Conservation (phyloP, 2,329 filamentous ascomycete species). For the Lachnellula subtilissima region DNA sequence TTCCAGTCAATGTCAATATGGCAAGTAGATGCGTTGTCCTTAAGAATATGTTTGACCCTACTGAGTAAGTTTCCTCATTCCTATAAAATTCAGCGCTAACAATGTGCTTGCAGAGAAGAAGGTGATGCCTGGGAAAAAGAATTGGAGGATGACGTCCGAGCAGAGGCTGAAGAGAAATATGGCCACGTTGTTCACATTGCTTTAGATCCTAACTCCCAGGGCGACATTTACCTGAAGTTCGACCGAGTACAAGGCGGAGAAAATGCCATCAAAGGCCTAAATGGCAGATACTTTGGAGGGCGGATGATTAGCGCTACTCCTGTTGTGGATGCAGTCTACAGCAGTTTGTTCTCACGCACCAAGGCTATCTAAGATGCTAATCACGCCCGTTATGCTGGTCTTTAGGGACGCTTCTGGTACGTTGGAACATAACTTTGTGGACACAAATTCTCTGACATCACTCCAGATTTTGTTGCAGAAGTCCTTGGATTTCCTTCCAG, state of each 20-base stretch:
- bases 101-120: constrained; percentile 60
- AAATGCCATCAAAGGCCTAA: constrained; percentile 96
- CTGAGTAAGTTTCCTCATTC: constrained; percentile 62
- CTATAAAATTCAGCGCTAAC: constrained; percentile 31
- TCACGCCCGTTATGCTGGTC: constrained; percentile 19
- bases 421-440: neutral
- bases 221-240: constrained; percentile 98
- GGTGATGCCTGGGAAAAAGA: constrained; percentile 88
- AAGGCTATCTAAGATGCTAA: constrained; percentile 64
- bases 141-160: constrained; percentile 86
- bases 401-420: constrained; percentile 28
- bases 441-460: neutral
- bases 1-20: constrained; percentile 84
- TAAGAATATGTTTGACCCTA: constrained; percentile 90
- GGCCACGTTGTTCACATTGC: constrained; percentile 96
- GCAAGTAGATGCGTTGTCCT: constrained; percentile 90
- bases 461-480: constrained; percentile 9
- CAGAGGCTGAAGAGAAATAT: constrained; percentile 92
- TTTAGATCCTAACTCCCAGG: constrained; percentile 86
- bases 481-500: constrained; percentile 4
- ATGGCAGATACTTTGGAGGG: constrained; percentile 92
- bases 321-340: constrained; percentile 98
- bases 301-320: constrained; percentile 89
- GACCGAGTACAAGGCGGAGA: constrained; percentile 91
- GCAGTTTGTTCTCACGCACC: constrained; percentile 86